Conservation (phyloP, 2,329 filamentous ascomycete species). For the Ploettnerulaceae sp. region DNA sequence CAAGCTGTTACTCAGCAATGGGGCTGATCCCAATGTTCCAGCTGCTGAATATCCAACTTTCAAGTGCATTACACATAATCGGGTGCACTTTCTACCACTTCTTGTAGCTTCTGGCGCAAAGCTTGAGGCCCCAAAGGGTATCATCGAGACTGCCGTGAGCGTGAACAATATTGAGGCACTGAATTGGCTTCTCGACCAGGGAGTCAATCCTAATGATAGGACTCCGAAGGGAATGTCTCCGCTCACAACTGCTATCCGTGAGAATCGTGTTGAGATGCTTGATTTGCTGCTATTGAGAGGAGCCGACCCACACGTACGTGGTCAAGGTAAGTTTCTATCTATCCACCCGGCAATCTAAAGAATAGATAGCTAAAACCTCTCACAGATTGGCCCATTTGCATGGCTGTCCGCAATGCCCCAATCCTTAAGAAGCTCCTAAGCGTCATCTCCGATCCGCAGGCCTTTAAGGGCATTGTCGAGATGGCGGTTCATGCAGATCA, state of each 20-base stretch:
- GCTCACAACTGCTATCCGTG: slow-evolving; percentile 60
- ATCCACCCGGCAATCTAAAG: not conserved
- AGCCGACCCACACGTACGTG: slow-evolving; percentile 57
- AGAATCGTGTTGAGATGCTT: slow-evolving; percentile 54
- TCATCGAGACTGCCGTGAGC: slow-evolving; percentile 59
- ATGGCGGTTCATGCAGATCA: slow-evolving; percentile 63
- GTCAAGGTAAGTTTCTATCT: slow-evolving; percentile 36
- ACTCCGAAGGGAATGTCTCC: slow-evolving; percentile 54
- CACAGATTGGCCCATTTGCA: slow-evolving; percentile 62
- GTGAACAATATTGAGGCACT: slow-evolving; percentile 58
- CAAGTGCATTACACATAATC: slow-evolving; percentile 64
- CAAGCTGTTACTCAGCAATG: slow-evolving; percentile 49
- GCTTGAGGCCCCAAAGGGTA: slow-evolving; percentile 55
- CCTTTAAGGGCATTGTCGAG: slow-evolving; percentile 63
- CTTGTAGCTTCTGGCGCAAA: slow-evolving; percentile 57
- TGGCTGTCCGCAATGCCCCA: slow-evolving; percentile 58
- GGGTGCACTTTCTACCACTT: slow-evolving; percentile 54
- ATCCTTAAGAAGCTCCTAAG: slow-evolving; percentile 56
- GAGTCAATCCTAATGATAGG: slow-evolving; percentile 56
- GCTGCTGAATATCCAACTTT: slow-evolving; percentile 62
- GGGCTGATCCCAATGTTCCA: slow-evolving; percentile 47
- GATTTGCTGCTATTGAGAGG: slow-evolving; percentile 53
- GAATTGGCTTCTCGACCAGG: slow-evolving; percentile 55
- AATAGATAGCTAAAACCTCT: not conserved
- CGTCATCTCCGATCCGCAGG: slow-evolving; percentile 51